Percentiles rank a stretch among this genome's conserved stretches.
These are phyloP conservation scores for Rubia tinctorum DNA, from an alignment of 305 asterid genomes.

Conservation along the genomic window DNA sequence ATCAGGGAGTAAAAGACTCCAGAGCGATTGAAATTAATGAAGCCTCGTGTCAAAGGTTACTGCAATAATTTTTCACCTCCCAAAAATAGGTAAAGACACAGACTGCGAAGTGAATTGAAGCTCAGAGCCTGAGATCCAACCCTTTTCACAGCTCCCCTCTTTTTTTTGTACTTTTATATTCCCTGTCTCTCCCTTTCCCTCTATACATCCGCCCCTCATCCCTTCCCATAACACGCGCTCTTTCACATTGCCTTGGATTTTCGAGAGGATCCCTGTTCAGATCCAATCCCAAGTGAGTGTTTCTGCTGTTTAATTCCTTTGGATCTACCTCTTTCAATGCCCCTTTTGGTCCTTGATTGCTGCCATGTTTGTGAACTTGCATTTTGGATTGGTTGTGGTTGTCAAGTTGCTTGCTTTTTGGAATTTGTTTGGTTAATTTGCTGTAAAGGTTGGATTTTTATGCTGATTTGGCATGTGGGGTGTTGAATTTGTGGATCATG, in stretches of 20 bases:
- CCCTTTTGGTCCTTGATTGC: slow-evolving; percentile 5
- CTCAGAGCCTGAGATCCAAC: slow-evolving; percentile 9
- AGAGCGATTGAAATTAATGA: neutral
- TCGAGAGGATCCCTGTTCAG: slow-evolving; percentile 14
- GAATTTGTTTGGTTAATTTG: neutral
- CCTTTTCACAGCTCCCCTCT: neutral
- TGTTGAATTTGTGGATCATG: slow-evolving; percentile 11
- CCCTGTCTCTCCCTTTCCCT: neutral
- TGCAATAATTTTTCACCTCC: neutral
- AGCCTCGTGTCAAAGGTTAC: neutral
- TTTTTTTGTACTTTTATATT: slow-evolving; percentile 7
- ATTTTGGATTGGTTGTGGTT: neutral
- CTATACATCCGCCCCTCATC: slow-evolving; percentile 6
- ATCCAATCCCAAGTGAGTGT: slow-evolving; percentile 21
- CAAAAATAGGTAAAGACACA: slow-evolving; percentile 9
- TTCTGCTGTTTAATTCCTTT: neutral
- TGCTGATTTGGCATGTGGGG: slow-evolving; percentile 4
- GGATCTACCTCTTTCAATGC: slow-evolving; percentile 14
- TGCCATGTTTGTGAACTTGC: neutral
- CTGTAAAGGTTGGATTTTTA: slow-evolving; percentile 12
- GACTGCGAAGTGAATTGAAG: neutral
- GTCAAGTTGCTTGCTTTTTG: neutral
- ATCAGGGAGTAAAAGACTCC: neutral
- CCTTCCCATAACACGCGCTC: slow-evolving; percentile 9
- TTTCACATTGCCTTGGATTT: neutral